Evolutionary conservation across 2,329 filamentous ascomycete species (phyloP), one percentile per base, ranked within the genome.

Genomic region (Cladosporium sp.): DNA sequence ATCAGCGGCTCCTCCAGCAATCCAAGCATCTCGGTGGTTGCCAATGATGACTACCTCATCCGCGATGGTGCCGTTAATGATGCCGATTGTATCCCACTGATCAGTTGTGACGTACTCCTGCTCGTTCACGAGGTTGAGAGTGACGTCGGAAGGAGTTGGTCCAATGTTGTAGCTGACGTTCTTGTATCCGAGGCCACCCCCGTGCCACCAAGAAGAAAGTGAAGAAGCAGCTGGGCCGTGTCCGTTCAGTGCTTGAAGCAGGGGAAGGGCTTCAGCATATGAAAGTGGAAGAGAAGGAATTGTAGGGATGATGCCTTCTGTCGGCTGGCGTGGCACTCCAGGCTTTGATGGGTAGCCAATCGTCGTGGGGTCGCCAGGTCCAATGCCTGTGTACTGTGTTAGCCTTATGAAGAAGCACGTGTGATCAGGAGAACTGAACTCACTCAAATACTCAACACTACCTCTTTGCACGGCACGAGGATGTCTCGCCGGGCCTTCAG

Each of bases 221-320:
- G 91, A 85, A 4, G 83, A 82, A 0, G 89, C 87, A 64, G 86
- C 84, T 4, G 90, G 90, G 4, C 93, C 94, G 68, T 95, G 83
- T 8, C 91, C 92, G 67, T 97, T 97, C 50, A 99, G 80, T 0
- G 92, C 88, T 69, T 88, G 89, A n/a, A 97, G 82, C 13, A 97
- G 83, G 0, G 93, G 93, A 2, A 97, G 72, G 0, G 90, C 92
- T 65, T 97, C 93, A 6, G 79, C 75, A 70, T 96, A 97, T 0
- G 93, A 97, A 52, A 97, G 89, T 3, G 93, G 93, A 1, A 97
- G 77, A 0, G 93, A 97, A 0, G 94, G 93, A 55, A 97, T 97
- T 3, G 83, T 85, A 0, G 94, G 90, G 32, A 88, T 94, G 6
- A 83, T 81, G 25, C 82, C 78, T 19, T 90, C 80, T 0, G 87